These are phyloP conservation scores for Barnettozyma californica DNA, from an alignment of 805 yeast species.

Conservation along the genomic window DNA sequence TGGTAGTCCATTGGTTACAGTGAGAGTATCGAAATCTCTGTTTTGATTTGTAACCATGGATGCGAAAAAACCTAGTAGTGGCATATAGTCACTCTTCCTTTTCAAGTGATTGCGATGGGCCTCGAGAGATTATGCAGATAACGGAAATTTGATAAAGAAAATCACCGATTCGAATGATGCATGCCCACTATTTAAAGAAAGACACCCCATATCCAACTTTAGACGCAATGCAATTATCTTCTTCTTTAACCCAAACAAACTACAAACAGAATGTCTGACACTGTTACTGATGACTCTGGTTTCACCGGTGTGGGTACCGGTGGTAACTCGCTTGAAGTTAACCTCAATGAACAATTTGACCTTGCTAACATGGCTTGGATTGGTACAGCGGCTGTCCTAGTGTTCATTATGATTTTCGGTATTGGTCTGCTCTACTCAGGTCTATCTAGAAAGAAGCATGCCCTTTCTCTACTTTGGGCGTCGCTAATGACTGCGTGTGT, in stretches of 20 bases:
- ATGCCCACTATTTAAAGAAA: neutral
- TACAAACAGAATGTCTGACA: constrained; percentile 4
- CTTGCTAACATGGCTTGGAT: constrained; percentile 84
- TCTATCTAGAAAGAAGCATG: constrained; percentile 89
- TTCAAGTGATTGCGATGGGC: neutral
- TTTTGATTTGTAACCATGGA: neutral
- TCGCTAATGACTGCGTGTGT: constrained; percentile 83
- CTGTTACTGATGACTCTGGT: constrained; percentile 20
- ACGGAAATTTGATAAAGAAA: neutral
- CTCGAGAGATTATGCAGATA: neutral
- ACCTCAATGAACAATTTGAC: constrained; percentile 67
- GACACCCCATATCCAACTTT: neutral
- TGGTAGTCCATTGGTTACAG: neutral
- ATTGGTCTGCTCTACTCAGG: constrained; percentile 93
- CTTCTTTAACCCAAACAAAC: neutral
- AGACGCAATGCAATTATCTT: neutral
- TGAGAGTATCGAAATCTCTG: neutral
- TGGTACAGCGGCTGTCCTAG: constrained; percentile 70
- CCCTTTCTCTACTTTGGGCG: constrained; percentile 92
- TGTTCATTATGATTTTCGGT: constrained; percentile 96
- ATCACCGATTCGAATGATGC: neutral
- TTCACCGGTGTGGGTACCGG: constrained; percentile 66
- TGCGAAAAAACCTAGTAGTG: neutral
- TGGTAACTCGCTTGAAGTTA: constrained; percentile 69
- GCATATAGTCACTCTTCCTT: neutral